phyloP scores from a whole-genome alignment of 169 alveolate species.

The Nephromyces sp. region DNA sequence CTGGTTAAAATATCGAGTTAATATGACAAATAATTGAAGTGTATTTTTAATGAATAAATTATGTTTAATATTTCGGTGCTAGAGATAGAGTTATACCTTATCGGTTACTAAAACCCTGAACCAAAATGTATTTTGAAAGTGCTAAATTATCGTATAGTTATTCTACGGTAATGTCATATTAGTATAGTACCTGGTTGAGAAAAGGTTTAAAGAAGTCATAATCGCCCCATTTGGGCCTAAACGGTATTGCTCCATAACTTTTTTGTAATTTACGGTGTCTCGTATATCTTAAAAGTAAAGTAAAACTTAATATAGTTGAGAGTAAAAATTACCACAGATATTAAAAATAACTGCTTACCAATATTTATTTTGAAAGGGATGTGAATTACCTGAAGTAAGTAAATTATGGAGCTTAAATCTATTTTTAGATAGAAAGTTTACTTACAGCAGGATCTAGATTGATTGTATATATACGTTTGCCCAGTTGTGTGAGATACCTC shows the following conservation, averaged over 20 bases:
- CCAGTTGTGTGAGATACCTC: background rate
- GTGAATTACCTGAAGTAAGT: background rate
- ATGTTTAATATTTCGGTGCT: too few relatives aligned
- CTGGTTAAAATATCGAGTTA: too few relatives aligned
- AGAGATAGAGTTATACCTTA: too few relatives aligned
- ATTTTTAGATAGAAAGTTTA: conserved; percentile 9
- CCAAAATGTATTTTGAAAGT: too few relatives aligned
- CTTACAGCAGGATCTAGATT: conserved; percentile 96
- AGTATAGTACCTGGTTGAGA: conserved; percentile 88
- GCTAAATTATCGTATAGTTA: too few relatives aligned
- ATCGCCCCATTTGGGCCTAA: conserved; percentile 99
- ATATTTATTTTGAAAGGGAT: background rate
- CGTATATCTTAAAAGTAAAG: conserved; percentile 89
- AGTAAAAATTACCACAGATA: too few relatives aligned
- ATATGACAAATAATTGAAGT: too few relatives aligned
- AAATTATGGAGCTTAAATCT: background rate
- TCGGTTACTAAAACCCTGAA: too few relatives aligned
- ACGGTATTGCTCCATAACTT: conserved; percentile 81
- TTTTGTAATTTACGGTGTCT: conserved; percentile 89
- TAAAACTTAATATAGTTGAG: too few relatives aligned
- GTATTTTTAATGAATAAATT: too few relatives aligned
- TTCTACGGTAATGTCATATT: too few relatives aligned
- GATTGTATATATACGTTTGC: conserved; percentile 81
- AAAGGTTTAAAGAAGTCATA: conserved; percentile 89
- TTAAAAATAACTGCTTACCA: too few relatives aligned